A percentile compares a stretch with the other conserved stretches of the same genome.
These are phyloP conservation scores for Talaromyces borbonicus DNA, from an alignment of 495 filamentous ascomycete species.

Conservation along the genomic window DNA sequence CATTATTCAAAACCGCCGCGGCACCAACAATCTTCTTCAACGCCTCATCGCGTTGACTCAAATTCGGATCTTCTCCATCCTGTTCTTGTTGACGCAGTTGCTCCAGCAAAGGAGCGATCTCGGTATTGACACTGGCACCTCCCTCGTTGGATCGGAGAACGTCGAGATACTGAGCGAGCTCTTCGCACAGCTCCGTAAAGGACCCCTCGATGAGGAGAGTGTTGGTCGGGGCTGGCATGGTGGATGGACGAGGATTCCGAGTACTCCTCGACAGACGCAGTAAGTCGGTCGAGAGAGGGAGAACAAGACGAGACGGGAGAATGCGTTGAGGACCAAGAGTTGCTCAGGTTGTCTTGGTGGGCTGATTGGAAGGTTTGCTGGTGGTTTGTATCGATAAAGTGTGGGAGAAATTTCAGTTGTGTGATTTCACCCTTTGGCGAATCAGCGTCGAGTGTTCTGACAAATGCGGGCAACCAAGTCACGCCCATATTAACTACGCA, in stretches of 20 bases:
- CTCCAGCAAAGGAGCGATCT: slow-evolving; percentile 62
- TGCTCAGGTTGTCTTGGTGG: slow-evolving; percentile 17
- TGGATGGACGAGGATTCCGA: slow-evolving; percentile 15
- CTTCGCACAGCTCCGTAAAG: slow-evolving; percentile 79
- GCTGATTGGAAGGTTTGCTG: slow-evolving; percentile 11
- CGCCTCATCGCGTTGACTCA: slow-evolving; percentile 69
- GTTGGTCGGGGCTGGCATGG: slow-evolving; percentile 44
- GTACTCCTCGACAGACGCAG: slow-evolving; percentile 5
- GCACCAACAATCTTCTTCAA: slow-evolving; percentile 79
- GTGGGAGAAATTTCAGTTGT: slow-evolving; percentile 11
- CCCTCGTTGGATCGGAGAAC: slow-evolving; percentile 47
- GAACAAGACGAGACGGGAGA: slow-evolving; percentile 17
- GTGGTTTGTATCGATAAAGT: slow-evolving; percentile 8
- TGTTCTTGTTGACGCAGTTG: slow-evolving; percentile 44
- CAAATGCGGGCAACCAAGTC: background rate
- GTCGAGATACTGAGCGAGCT: slow-evolving; percentile 79
- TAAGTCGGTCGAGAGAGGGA: slow-evolving; percentile 10
- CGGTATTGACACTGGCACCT: slow-evolving; percentile 49
- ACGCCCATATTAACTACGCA: background rate
- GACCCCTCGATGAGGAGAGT: slow-evolving; percentile 82
- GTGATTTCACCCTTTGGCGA: slow-evolving; percentile 4
- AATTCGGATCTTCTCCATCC: slow-evolving; percentile 30
- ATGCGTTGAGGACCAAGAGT: slow-evolving; percentile 7
- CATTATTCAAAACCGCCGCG: slow-evolving; percentile 59
- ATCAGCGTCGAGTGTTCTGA: slow-evolving; percentile 3